These are phyloP conservation scores for Vaccinium corymbosum DNA, from an alignment of 148 eudicot species.

Conservation along the genomic window DNA sequence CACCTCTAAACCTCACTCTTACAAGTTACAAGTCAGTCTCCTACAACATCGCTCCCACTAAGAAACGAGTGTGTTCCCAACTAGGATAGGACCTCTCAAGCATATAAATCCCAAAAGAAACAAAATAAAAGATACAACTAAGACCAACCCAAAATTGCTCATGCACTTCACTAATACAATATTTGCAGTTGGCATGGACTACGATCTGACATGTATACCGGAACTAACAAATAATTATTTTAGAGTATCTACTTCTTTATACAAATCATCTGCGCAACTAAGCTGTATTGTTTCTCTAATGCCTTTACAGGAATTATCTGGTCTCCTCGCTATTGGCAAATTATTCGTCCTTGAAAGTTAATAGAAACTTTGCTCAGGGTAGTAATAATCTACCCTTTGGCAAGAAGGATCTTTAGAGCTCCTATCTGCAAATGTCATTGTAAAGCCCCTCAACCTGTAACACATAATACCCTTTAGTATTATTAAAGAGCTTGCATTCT, in stretches of 20 bases:
- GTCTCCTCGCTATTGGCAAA: not conserved
- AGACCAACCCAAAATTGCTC: not conserved
- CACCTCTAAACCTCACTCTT: not conserved
- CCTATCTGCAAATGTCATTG: not conserved
- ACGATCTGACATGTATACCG: not conserved
- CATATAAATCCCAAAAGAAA: not conserved
- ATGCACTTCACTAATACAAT: not conserved
- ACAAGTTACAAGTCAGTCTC: no score
- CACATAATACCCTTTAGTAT: not conserved
- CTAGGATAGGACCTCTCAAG: not conserved
- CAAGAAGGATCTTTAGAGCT: not conserved
- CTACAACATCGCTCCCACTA: no score
- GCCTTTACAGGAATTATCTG: not conserved
- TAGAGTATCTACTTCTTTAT: not conserved
- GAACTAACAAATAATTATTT: not conserved
- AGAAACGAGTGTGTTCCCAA: not conserved
- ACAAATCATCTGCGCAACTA: not conserved
- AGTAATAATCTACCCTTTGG: not conserved
- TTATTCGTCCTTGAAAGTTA: not conserved
- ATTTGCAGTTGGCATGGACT: not conserved
- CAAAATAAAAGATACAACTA: not conserved
- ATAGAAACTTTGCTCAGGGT: not conserved
- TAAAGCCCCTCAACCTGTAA: not conserved
- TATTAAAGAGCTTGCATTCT: not conserved
- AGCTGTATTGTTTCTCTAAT: not conserved